Percentiles rank a stretch among this genome's conserved stretches.
Evolutionary conservation across 2,329 filamentous ascomycete genomes (phyloP).

Genomic region (Gnomoniopsis smithogilvyi): DNA sequence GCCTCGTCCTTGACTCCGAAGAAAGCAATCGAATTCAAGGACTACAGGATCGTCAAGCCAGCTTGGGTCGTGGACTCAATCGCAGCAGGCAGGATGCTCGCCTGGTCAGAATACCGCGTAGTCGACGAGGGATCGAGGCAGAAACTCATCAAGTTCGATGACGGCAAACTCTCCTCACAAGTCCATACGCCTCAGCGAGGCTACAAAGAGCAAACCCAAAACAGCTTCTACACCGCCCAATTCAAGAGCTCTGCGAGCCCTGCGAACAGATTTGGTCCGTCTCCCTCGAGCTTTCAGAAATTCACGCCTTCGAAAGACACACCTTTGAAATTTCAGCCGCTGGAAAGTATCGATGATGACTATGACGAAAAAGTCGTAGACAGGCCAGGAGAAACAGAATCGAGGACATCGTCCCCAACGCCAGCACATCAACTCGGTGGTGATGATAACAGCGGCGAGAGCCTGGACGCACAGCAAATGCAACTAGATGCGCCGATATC

Average conservation of each 20-base stretch:
- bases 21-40: conserved; percentile 83
- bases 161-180: conserved; percentile 65
- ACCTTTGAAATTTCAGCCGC: conserved; percentile 8
- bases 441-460: not conserved
- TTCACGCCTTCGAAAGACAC: conserved; percentile 17
- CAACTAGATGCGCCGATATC: not conserved
- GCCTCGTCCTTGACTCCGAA: conserved; percentile 87
- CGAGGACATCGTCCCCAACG: not conserved
- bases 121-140: conserved; percentile 82
- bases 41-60: conserved; percentile 90
- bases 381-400: not conserved
- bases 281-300: conserved; percentile 11
- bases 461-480: not conserved
- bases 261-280: conserved; percentile 24
- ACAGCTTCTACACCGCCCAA: conserved; percentile 79
- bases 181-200: conserved; percentile 55
- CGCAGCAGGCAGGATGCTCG: conserved; percentile 71
- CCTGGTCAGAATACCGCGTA: conserved; percentile 83
- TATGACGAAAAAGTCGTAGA: conserved; percentile 28
- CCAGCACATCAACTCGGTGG: not conserved
- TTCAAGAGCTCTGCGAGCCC: conserved; percentile 42
- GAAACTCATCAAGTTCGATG: conserved; percentile 64
- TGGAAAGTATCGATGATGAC: conserved; percentile 38
- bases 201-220: conserved; percentile 78
- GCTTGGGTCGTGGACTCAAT: conserved; percentile 93